Conservation (phyloP, 192 early-diverging fungal species). For the Dimargaris cristalligena region DNA sequence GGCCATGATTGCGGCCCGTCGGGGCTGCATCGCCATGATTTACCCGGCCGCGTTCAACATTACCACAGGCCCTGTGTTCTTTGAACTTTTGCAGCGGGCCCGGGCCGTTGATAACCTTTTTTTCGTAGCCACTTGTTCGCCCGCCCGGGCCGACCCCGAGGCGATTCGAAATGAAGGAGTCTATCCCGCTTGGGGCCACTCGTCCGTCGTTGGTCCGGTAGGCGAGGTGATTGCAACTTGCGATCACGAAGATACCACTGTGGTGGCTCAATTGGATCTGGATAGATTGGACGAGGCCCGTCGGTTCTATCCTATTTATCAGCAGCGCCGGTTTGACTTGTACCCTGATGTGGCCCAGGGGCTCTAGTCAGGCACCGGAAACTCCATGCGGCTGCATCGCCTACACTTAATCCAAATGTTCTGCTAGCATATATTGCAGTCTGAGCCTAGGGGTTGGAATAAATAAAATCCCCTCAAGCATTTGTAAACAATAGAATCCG, state of each 20-base stretch:
- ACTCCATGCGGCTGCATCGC: too few relatives aligned
- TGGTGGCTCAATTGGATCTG: constrained; percentile 61
- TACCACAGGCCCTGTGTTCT: constrained; percentile 89
- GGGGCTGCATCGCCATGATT: constrained; percentile 79
- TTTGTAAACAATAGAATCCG: too few relatives aligned
- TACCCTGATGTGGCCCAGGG: constrained; percentile 51
- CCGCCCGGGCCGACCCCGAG: constrained; percentile 37
- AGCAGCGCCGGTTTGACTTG: constrained; percentile 78
- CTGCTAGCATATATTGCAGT: too few relatives aligned
- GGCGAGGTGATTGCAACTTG: constrained; percentile 55
- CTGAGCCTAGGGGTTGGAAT: too few relatives aligned
- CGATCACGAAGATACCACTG: constrained; percentile 59
- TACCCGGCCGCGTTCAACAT: constrained; percentile 96
- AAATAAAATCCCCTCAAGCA: too few relatives aligned
- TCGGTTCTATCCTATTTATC: constrained; percentile 51
- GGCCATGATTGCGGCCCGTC: constrained; percentile 80
- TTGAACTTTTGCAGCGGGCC: constrained; percentile 75
- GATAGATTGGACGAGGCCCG: constrained; percentile 42
- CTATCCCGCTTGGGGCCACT: constrained; percentile 93
- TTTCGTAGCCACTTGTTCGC: constrained; percentile 90
- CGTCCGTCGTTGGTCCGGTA: constrained; percentile 70
- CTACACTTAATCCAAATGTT: too few relatives aligned
- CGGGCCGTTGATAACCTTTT: constrained; percentile 87
- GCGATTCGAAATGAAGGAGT: constrained; percentile 35
- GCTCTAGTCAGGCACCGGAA: too few relatives aligned